A percentile compares a stretch with the other conserved stretches of the same genome.
phyloP scores from a whole-genome alignment of 768 basidiomycete genomes.

The Lactarius deliciosus region DNA sequence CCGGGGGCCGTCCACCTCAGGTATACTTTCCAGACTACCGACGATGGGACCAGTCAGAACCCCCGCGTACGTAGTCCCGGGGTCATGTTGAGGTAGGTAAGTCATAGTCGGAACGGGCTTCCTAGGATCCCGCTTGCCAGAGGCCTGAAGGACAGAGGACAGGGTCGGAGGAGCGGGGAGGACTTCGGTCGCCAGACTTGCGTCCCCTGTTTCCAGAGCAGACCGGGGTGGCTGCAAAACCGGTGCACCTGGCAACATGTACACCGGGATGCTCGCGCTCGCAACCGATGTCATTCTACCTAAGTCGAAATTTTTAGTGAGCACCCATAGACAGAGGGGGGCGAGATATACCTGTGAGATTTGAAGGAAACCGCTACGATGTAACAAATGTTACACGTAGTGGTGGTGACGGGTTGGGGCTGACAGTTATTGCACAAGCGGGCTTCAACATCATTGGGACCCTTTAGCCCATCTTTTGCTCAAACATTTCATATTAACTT shows the following conservation, averaged over 20 bases:
- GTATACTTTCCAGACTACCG: conserved; percentile 40
- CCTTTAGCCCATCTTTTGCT: conserved; percentile 14
- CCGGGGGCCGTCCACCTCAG: conserved; percentile 63
- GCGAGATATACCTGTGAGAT: conserved; percentile 3
- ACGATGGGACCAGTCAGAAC: conserved; percentile 62
- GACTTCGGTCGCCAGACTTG: conserved; percentile 80
- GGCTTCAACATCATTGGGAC: conserved; percentile 16
- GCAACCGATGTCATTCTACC: conserved; percentile 67
- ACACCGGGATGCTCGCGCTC: conserved; percentile 64
- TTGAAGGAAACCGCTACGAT: conserved; percentile 22
- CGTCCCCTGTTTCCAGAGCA: conserved; percentile 62
- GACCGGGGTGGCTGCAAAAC: conserved; percentile 77
- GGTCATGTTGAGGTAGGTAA: conserved; percentile 82
- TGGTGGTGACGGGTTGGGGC: conserved; percentile 26
- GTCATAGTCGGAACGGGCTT: conserved; percentile 69
- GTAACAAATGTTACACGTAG: conserved; percentile 24
- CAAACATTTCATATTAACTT: conserved; percentile 15
- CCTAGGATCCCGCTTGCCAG: conserved; percentile 72
- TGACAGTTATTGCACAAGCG: conserved; percentile 22
- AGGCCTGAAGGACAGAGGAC: conserved; percentile 64
- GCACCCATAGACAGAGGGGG: not conserved
- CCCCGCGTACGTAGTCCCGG: conserved; percentile 84
- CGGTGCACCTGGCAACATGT: conserved; percentile 69
- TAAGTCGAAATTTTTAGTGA: conserved; percentile 19
- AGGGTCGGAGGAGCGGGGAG: conserved; percentile 84